Evolutionary conservation across 129 eudicot species (phyloP), one percentile per base, ranked within the genome.

Genomic region (Glebionis coronaria): DNA sequence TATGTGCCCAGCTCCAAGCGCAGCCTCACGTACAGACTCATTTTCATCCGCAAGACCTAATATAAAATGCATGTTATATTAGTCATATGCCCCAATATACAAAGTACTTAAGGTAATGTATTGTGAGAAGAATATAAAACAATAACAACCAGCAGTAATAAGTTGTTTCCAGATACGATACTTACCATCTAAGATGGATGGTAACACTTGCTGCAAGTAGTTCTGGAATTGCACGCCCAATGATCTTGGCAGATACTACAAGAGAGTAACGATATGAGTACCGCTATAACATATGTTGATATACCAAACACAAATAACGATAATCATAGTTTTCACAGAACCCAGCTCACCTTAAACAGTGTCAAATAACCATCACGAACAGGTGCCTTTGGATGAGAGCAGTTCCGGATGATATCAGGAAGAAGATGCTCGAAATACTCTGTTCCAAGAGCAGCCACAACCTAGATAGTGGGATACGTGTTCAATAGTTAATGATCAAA

Each of bases 21-120:
- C 99, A 50, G 99, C 99, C 14, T 93, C 99, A 63, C 99, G 97
- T 31, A 93, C 99, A 68, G 97, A 89, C 75, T 93, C 99, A 73
- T 93, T 93, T 82, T 93, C 99, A 77, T 93, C 99, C 10, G 99
- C 99, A 72, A 93, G 93, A 68, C 99, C 99, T 93, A 76, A 56
- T 65, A 67, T 23, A 68, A 74, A 50, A 58, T 63, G 62, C 18
- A 29, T 44, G 38, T 61, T 31, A 5, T 2, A 47, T 46, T 44
- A 62, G 70, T 15, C n/a, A 54, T n/a, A 71, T 57, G 46, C 49
- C 42, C n/a, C 50, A 71, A 66, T 45, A 63, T 42, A 20, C 9
- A 10, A 11, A 54, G 21, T 46, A 31, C 65, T 45, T 2, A 46
- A 25, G 29, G 20, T 57, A 49, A 44, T 28, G 12, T 57, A 59